phyloP scores from a whole-genome alignment of 2,329 filamentous ascomycete genomes.

The Pyricularia grisea region DNA sequence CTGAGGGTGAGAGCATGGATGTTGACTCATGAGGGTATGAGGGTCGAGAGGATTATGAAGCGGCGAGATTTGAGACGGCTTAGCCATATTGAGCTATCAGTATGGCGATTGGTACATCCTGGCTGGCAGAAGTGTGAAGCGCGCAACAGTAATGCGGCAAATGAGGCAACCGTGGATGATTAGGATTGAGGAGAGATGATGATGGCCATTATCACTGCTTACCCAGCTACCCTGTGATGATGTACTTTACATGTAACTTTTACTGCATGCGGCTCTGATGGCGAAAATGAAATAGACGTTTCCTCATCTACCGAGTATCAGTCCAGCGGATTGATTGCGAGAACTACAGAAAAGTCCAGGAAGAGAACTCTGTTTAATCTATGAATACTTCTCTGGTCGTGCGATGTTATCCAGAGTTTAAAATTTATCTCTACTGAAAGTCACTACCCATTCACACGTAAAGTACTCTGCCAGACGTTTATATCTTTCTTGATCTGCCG shows the following conservation, averaged over 20 bases:
- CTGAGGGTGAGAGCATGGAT: slow-evolving; percentile 58
- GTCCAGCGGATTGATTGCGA: not conserved
- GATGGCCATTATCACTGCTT: not conserved
- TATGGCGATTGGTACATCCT: not conserved
- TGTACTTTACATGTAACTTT: not conserved
- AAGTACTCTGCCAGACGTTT: not conserved
- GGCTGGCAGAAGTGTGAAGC: not conserved
- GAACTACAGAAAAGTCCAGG: not conserved
- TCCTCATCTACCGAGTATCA: not conserved
- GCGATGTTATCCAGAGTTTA: too few species aligned
- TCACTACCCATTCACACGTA: not conserved
- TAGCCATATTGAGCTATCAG: not conserved
- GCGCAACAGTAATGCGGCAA: not conserved
- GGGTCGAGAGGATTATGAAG: not conserved
- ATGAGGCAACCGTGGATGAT: not conserved
- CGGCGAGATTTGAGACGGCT: not conserved
- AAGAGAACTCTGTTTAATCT: not conserved
- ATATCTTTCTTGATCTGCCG: not conserved
- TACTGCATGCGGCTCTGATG: not conserved
- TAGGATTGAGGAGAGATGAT: not conserved
- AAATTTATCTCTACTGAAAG: not conserved
- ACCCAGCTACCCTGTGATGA: not conserved
- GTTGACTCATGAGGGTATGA: slow-evolving; percentile 45
- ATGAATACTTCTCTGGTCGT: not conserved
- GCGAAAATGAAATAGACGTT: slow-evolving; percentile 8